Base-by-base conservation (phyloP, 306 rosid species). In the Echinosophora koreensis region DNA sequence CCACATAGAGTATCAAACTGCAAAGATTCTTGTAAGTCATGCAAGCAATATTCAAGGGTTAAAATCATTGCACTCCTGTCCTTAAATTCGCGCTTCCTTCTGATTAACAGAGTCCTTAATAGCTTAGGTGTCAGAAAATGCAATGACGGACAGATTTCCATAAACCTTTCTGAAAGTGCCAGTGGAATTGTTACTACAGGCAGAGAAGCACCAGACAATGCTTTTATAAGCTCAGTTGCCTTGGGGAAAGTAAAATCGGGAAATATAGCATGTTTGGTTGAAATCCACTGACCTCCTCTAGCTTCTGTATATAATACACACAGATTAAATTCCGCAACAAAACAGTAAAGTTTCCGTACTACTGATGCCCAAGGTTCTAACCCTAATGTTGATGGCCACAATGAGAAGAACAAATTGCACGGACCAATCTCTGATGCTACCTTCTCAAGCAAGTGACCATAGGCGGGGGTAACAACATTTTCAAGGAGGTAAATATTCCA, bases 401-500 rank as follows among this genome's bases (percentile, higher is more conserved):
- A 91, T 77, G 98, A 92, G 87, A 88, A 94, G 88, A 92, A 92
- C 76, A 92, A 85, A 71, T 87, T 87, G 72, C 87, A 85, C 42
- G 92, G 97, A 47, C 98, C 97, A 71, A 92, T 82, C 85, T 94
- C 98, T 66, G 83, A 76, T 55, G 97, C 97, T 75, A 90, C 80
- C 84, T 92, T 94, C 89, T 92, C 97, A 18, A 94, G 93, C 89
- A 94, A 79, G 73, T 34, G 97, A 60, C 93, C 95, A 84, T 94
- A 94, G 38, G 98, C 97, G 39, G 97, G 98, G 79, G 98, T 93
- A 71, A 92, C 94, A 74, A 94, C 95, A 83, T 91, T 87, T 83
- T 94, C 93, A 80, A 94, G 98, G 78, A 94, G 90, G 79, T 92
- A 92, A 73, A 91, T 87, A 84, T 94, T 94, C 98, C 98, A 94